Evolutionary conservation across 2,329 filamentous ascomycete species (phyloP), one percentile per base, ranked within the genome.

Genomic region (Bipolaris cookei): DNA sequence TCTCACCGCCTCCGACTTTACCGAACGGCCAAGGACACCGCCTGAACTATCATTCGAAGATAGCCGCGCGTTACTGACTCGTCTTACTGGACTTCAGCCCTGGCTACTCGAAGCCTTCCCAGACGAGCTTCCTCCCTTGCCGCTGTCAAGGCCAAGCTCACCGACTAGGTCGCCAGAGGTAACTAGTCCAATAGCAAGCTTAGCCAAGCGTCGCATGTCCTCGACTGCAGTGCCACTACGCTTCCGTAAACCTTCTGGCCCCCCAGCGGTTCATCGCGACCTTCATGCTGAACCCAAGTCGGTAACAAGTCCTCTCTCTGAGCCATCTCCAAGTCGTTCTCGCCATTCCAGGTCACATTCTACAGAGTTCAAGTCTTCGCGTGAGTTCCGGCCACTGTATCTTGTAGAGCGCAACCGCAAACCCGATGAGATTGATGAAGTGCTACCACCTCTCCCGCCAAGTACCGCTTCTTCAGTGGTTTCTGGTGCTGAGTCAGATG

Each of bases 341-440:
- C 77, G 80, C 30, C 80, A 82, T 59, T 73, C 75, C 43, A 80
- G 83, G 34, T 76, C 79, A 0, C 78, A 76, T 50, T 85, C 83
- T 1, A 77, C 78, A 4, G 82, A 86, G 59, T 85, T 85, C 69
- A 81, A 78, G 58, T 77, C 76, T 42, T 85, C 78, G 62, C 83
- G 82, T 16, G 91, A 95, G 70, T 88, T 93, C 68, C 88, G 90
- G 64, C 93, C 93, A 0, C 79, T 97, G 7, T 94, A 90, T 76
- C 86, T 97, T 20, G 86, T 96, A 6, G 90, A 96, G 74, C 87
- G 82, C 28, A 85, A 75, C 42, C 64, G 73, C 20, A 76, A 76
- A 52, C 63, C 69, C 18, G 59, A 66, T 20, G 72, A 74, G 34
- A 51, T 71, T 13, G 67, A 69, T 4, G 76, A 81, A 39, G 68